These are phyloP conservation scores for Plasmodium inui DNA, from an alignment of 169 alveolate species.

Conservation along the genomic window DNA sequence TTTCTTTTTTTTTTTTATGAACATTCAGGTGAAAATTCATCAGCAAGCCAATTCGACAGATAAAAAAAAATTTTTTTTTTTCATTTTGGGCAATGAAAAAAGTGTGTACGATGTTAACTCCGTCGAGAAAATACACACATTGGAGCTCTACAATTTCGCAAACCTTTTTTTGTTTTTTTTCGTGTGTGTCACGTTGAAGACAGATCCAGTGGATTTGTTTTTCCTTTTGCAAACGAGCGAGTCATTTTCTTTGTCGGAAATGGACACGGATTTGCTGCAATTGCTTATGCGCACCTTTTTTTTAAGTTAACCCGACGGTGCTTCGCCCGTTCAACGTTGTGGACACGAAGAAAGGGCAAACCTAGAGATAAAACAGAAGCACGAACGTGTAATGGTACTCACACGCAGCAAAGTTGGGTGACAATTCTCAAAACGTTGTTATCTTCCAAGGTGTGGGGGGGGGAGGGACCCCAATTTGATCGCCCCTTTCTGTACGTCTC, in stretches of 20 bases:
- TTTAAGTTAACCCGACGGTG: neutral
- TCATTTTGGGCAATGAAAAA: conserved; percentile 16
- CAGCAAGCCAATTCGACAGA: conserved; percentile 11
- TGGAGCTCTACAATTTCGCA: neutral
- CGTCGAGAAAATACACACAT: neutral
- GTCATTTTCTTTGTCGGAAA: conserved; percentile 15
- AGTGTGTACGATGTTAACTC: neutral
- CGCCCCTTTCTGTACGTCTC: neutral
- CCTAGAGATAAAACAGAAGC: neutral
- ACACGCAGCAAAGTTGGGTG: neutral
- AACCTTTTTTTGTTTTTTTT: conserved; percentile 35
- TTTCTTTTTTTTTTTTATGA: conserved; percentile 38
- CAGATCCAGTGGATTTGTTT: conserved; percentile 11
- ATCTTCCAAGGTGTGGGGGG: neutral
- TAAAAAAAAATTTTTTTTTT: conserved; percentile 13
- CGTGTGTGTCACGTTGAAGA: neutral
- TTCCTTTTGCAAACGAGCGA: conserved; percentile 7
- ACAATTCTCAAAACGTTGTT: neutral
- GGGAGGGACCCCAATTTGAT: neutral
- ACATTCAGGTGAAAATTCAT: conserved; percentile 19
- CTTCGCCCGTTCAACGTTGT: neutral
- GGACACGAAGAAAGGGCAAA: neutral
- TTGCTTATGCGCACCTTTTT: conserved; percentile 11
- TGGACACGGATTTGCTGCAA: neutral
- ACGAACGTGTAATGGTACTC: neutral